Percentiles rank a stretch among this genome's conserved stretches.
These are phyloP conservation scores for Westerdykella aurantiaca DNA, from an alignment of 2,329 filamentous ascomycete species.

Conservation along the genomic window DNA sequence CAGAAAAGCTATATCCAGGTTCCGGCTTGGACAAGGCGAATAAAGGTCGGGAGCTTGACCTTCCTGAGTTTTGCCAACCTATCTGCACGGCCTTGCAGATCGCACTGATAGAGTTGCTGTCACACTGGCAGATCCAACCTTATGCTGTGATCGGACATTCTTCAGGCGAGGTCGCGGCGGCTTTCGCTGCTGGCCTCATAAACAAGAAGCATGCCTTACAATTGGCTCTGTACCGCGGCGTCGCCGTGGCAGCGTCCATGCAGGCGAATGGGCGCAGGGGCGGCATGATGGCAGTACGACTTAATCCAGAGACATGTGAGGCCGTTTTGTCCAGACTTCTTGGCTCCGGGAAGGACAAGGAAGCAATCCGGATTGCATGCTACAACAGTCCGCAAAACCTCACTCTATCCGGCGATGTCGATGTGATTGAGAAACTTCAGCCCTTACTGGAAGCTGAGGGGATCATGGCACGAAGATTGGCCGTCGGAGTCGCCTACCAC, in stretches of 20 bases:
- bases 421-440: constrained; percentile 28
- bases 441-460: constrained; percentile 27
- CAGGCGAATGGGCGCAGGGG: too few species aligned
- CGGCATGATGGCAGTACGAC: too few species aligned
- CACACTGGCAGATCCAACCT: constrained; percentile 9
- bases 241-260: too few species aligned
- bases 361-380: constrained; percentile 5
- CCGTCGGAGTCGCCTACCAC: constrained; percentile 41
- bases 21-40: not conserved
- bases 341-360: too few species aligned
- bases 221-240: constrained; percentile 12
- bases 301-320: too few species aligned
- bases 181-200: constrained; percentile 14
- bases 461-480: constrained; percentile 35
- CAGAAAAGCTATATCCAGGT: not conserved
- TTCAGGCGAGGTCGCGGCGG: constrained; percentile 30
- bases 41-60: too few species aligned
- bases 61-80: constrained; percentile 12
- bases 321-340: too few species aligned
- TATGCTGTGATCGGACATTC: constrained; percentile 24
- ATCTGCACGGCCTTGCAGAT: constrained; percentile 18
- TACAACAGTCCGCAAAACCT: constrained; percentile 37
- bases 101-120: constrained; percentile 15
- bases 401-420: constrained; percentile 40
- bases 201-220: constrained; percentile 8